Evolutionary conservation across 306 rosid genomes (phyloP).

Genomic region (Casuarina glauca): DNA sequence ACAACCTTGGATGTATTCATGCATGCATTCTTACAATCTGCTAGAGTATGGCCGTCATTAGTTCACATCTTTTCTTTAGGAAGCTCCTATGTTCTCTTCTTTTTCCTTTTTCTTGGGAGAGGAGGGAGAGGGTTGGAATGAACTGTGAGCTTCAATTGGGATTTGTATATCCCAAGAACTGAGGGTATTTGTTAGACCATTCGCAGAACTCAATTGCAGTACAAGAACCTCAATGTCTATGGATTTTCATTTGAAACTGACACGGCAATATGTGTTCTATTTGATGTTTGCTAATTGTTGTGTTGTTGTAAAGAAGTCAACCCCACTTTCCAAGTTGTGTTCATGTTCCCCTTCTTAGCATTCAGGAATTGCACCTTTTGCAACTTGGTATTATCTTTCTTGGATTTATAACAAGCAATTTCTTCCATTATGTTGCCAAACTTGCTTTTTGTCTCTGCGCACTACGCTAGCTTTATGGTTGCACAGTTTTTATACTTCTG

Average conservation of each 20-base stretch:
- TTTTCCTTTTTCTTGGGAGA: neutral
- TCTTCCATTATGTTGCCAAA: constrained; percentile 4
- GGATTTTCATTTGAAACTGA: neutral
- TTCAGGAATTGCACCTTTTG: neutral
- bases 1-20: neutral
- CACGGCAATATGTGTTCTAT: neutral
- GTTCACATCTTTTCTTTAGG: neutral
- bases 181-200: neutral
- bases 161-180: neutral
- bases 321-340: neutral
- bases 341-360: neutral
- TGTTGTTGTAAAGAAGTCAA: neutral
- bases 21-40: neutral
- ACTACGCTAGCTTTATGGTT: constrained; percentile 13
- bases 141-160: neutral
- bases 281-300: neutral
- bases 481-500: constrained; percentile 17
- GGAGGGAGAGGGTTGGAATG: neutral
- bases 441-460: constrained; percentile 1
- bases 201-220: neutral
- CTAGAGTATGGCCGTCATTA: neutral
- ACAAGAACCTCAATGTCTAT: neutral
- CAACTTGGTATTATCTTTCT: neutral
- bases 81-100: neutral
- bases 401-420: neutral